A percentile compares a stretch with the other conserved stretches of the same genome.
Evolutionary conservation across 1,284 basidiomycete species (phyloP).

Genomic region (Moesziomyces aphidis): DNA sequence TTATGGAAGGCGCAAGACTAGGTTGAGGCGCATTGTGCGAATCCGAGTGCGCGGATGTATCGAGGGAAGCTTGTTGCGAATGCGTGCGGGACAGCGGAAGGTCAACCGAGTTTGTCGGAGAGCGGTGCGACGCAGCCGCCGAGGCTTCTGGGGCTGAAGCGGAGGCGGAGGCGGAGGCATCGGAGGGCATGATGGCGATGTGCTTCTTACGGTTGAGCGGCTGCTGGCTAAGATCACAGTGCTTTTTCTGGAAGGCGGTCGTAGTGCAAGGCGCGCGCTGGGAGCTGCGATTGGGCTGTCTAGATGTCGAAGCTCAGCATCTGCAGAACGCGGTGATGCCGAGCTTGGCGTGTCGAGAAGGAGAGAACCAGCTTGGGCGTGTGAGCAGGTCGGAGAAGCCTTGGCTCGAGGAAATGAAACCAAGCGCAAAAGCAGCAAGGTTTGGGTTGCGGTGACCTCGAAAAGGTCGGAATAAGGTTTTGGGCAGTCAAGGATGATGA

Average conservation of each 20-base stretch:
- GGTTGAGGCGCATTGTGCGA: constrained; percentile 3
- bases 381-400: too few species aligned
- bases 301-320: background rate
- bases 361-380: too few species aligned
- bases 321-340: background rate
- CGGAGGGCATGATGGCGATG: constrained; percentile 7
- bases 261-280: background rate
- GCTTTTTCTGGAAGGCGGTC: background rate
- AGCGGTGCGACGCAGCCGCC: constrained; percentile 16
- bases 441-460: background rate
- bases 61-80: constrained; percentile 15
- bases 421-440: background rate
- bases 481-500: too few species aligned
- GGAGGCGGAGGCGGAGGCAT: background rate
- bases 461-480: too few species aligned
- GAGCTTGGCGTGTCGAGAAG: too few species aligned
- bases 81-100: constrained; percentile 15
- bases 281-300: background rate
- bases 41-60: background rate
- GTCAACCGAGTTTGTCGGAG: constrained; percentile 16
- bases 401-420: background rate
- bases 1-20: constrained; percentile 12
- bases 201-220: background rate
- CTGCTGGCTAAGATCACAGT: background rate
- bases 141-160: background rate